These are phyloP conservation scores for Colletotrichum costaricense DNA, from an alignment of 2,329 filamentous ascomycete genomes.

Conservation along the genomic window DNA sequence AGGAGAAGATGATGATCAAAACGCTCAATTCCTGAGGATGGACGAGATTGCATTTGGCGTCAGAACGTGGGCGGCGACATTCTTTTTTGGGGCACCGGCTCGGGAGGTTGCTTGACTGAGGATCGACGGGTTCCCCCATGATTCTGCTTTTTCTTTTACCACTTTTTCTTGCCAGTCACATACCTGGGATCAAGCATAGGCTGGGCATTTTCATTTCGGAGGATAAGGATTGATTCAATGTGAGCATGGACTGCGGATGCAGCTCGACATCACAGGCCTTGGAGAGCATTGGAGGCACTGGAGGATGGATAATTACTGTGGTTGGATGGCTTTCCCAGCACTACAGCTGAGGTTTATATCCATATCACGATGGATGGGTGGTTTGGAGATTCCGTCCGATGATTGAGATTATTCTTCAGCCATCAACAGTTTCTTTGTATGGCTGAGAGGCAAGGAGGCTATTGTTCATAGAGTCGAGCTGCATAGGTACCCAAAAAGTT, in stretches of 20 bases:
- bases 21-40: constrained; percentile 64
- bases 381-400: not conserved
- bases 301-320: constrained; percentile 19
- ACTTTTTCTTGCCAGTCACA: constrained; percentile 1
- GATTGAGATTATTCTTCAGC: not conserved
- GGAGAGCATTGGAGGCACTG: not conserved
- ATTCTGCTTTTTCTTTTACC: constrained; percentile 31
- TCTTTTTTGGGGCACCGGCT: constrained; percentile 12
- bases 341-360: constrained; percentile 20
- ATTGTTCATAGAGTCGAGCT: constrained; percentile 22
- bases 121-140: not conserved
- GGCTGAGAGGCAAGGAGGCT: not conserved
- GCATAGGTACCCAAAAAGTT: constrained; percentile 28
- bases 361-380: constrained; percentile 1
- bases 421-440: constrained; percentile 7
- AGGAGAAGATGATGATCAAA: constrained; percentile 79
- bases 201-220: constrained; percentile 9
- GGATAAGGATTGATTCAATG: constrained; percentile 15
- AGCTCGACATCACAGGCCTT: constrained; percentile 1
- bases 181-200: constrained; percentile 11
- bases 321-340: constrained; percentile 30
- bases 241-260: not conserved
- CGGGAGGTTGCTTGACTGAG: constrained; percentile 19
- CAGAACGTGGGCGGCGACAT: constrained; percentile 25
- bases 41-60: constrained; percentile 32